Evolutionary conservation across 2,329 filamentous ascomycete genomes (phyloP), one percentile per base, ranked within the genome.

Genomic region (Cryphonectria parasitica): DNA sequence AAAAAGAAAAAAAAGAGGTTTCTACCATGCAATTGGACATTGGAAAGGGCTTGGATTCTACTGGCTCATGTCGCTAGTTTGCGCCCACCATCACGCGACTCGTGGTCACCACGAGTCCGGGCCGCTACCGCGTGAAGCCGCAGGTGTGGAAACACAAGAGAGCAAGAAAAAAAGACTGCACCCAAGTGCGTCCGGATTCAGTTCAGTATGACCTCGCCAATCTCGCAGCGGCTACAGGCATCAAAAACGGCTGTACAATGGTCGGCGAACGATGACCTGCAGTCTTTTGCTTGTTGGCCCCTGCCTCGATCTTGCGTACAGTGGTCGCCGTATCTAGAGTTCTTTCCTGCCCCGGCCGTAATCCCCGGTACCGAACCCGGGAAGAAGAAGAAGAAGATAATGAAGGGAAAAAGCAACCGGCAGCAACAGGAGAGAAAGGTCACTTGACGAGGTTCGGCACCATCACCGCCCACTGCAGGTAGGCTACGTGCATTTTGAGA

Each of bases 141-240:
- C 31, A 72, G 43, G 70, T 71, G 72, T 71, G 73, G 72, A 66
- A 69, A 71, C 73, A 76, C 73, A 73, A 56, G 36, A 39, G 8
- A 11, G 71, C 72, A 34, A 11, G 71, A 73, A 34, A 11, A 70
- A 73, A 70, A 67, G 56, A 11, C 64, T 68, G 68, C 67, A 68
- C 45, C 49, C 68, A 66, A 17, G 49, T 56, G 68, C 62, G 31
- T 65, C 66, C 65, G 71, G 64, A 52, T 58, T 52, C 64, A 66
- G 71, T 75, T 76, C 58, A 69, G 76, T 77, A 77, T 76, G 68
- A 78, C 77, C 73, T 80, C 79, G 79, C 79, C 75, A 80, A 81
- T 80, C 79, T 80, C 70, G 79, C 79, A 80, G 74, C 70, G 72
- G 76, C 68, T 68, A 68, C 36, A 56, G 66, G 68, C 69, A 69